These are phyloP conservation scores for Cotoneaster glaucophyllus DNA, from an alignment of 306 rosid genomes.

Conservation along the genomic window DNA sequence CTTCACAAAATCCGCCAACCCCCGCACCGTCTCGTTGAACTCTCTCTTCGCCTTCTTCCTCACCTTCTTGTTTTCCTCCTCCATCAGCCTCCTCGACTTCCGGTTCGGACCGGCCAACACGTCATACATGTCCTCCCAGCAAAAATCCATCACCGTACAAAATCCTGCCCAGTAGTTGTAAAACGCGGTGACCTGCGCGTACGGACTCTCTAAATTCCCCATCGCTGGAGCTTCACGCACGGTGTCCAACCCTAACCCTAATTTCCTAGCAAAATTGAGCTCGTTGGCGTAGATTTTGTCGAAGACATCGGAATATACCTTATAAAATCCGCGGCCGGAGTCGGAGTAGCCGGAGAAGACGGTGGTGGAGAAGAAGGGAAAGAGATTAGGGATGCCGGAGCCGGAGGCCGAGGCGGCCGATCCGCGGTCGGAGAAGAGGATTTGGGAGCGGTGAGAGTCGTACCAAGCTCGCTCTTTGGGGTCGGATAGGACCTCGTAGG, in stretches of 20 bases:
- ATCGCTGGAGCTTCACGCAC: conserved; percentile 64
- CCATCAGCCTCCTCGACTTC: conserved; percentile 79
- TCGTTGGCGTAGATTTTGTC: conserved; percentile 62
- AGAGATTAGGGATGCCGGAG: conserved; percentile 63
- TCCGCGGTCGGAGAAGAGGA: conserved; percentile 72
- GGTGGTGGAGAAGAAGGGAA: conserved; percentile 83
- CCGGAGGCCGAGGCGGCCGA: conserved; percentile 37
- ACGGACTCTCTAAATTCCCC: conserved; percentile 81
- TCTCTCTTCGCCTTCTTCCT: conserved; percentile 88
- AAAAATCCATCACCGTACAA: conserved; percentile 82
- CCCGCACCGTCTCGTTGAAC: conserved; percentile 84
- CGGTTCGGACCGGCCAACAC: conserved; percentile 69
- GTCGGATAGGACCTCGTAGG: conserved; percentile 93
- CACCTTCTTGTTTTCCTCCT: conserved; percentile 85
- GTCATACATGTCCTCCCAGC: conserved; percentile 81
- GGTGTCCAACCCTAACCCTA: conserved; percentile 52
- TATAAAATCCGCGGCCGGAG: conserved; percentile 61
- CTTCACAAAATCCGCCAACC: conserved; percentile 85
- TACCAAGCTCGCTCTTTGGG: conserved; percentile 95
- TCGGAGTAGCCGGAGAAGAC: conserved; percentile 68
- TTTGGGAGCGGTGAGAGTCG: conserved; percentile 92
- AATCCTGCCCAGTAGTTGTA: conserved; percentile 78
- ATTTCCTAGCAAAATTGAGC: conserved; percentile 47
- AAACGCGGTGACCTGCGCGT: conserved; percentile 74
- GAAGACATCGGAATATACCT: conserved; percentile 64